phyloP scores from a whole-genome alignment of 1,139 yeast species.

The Kodamaea arcana region DNA sequence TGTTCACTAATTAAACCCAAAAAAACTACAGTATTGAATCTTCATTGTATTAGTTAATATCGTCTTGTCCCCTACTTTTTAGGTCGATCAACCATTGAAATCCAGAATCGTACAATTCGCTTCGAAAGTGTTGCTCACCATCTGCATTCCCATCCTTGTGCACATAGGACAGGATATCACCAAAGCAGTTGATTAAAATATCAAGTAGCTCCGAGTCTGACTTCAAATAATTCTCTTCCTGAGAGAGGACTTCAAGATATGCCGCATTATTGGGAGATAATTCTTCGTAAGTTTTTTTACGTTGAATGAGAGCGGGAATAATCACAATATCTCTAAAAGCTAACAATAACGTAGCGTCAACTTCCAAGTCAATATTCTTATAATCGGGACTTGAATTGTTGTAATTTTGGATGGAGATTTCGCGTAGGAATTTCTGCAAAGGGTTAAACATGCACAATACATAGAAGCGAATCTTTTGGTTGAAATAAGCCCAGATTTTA shows the following conservation, averaged over 20 bases:
- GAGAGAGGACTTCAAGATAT: conserved; percentile 2
- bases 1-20: too few species aligned
- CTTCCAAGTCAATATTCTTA: conserved; percentile 18
- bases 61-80: neutral
- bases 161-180: conserved; percentile 18
- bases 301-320: conserved; percentile 24
- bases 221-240: conserved; percentile 8
- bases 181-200: conserved; percentile 20
- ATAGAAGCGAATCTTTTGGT: conserved; percentile 26
- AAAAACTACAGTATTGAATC: too few species aligned
- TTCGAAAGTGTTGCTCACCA: conserved; percentile 18
- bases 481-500: conserved; percentile 30
- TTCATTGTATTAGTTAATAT: too few species aligned
- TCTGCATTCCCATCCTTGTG: conserved; percentile 17
- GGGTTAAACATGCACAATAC: conserved; percentile 30
- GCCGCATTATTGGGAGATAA: neutral
- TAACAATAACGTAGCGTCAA: conserved; percentile 26
- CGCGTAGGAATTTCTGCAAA: conserved; percentile 21
- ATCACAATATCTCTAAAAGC: conserved; percentile 32
- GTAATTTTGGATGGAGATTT: conserved; percentile 13
- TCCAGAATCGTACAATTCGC: conserved; percentile 16
- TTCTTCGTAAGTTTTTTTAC: conserved; percentile 2
- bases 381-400: conserved; percentile 3
- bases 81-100: conserved; percentile 17
- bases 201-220: conserved; percentile 12